Base-by-base conservation (phyloP, 75 land plant genomes). In the Picea sitchensis region DNA sequence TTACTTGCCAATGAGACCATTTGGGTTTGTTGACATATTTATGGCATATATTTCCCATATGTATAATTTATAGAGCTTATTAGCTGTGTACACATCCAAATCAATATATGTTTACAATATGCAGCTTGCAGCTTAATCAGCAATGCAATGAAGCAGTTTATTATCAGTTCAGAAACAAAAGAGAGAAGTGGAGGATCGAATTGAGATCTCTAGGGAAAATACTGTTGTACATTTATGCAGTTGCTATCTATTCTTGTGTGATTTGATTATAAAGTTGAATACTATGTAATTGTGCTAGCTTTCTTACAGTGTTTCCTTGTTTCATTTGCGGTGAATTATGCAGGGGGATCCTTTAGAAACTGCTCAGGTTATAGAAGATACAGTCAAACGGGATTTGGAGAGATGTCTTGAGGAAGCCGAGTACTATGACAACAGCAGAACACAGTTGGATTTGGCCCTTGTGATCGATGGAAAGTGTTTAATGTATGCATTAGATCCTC, bases 391-490 rank as follows among this genome's bases (percentile, higher is more conserved):
- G 62, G 88, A 92, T 30, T 73, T 98, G 77, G 80, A 88, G n/a
- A 87, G 75, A 14, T 95, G 83, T 84, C 77, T 89, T 59, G 81
- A 85, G 36, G 92, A 95, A 83, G 98, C 90, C 58, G 84, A 83
- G 23, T 76, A 83, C 5, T 79, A 79, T 84, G 84, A 87, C 34
- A 79, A 76, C 23, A 12, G 74, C 44, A 68, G 62, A n/a, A 56
- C 87, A 32, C 90, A 88, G 58, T 71, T 88, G 56, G 97, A 92
- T 62, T 77, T 95, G 78, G 96, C 99, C 2, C 96, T 98, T 60
- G 81, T 98, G 11, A 98, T 98, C 73, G 99, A 98, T 90, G 99
- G 99, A 26, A 95, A 92, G 83, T 98, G 99, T 73, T 84, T 98
- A 67, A 98, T 98, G 99, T 88, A 92, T 88, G 99, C 99, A 72